These are phyloP conservation scores for Plasmopara muralis DNA, from an alignment of 352 stramenopile genomes.

Conservation along the genomic window DNA sequence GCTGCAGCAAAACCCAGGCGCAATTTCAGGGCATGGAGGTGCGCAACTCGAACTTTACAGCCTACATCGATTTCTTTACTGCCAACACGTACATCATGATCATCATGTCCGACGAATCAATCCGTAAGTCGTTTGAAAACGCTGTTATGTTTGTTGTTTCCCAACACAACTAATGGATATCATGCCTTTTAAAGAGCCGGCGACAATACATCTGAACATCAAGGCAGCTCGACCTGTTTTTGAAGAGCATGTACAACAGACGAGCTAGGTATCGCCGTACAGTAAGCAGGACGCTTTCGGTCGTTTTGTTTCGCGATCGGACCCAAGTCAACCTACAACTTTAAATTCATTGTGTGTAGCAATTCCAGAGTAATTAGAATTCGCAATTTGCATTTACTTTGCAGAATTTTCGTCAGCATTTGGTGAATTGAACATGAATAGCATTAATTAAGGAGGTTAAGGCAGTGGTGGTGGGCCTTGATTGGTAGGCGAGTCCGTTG, in stretches of 20 bases:
- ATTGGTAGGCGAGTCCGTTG: slow-evolving; percentile 19
- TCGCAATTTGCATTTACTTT: no score
- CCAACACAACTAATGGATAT: slow-evolving; percentile 6
- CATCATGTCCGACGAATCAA: slow-evolving; percentile 91
- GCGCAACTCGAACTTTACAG: slow-evolving; percentile 97
- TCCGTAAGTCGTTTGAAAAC: slow-evolving; percentile 49
- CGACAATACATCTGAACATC: slow-evolving; percentile 96
- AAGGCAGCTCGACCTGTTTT: slow-evolving; percentile 93
- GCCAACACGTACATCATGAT: slow-evolving; percentile 99
- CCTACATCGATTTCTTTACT: slow-evolving; percentile 98
- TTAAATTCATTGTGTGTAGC: no score
- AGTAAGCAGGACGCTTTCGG: no score
- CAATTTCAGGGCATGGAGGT: slow-evolving; percentile 98
- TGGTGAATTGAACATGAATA: not conserved
- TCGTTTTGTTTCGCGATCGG: no score
- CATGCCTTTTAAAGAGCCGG: slow-evolving; percentile 55
- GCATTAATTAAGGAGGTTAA: slow-evolving; percentile 10
- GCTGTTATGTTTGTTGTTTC: not conserved
- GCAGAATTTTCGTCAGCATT: no score
- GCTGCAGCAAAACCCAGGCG: slow-evolving; percentile 96
- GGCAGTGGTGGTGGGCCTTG: slow-evolving; percentile 10
- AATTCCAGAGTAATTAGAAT: no score
- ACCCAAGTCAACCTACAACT: no score
- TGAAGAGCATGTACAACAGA: slow-evolving; percentile 94
- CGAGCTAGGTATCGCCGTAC: slow-evolving; percentile 37